phyloP scores from a whole-genome alignment of 1,284 basidiomycete genomes.

The Amylostereum areolatum region DNA sequence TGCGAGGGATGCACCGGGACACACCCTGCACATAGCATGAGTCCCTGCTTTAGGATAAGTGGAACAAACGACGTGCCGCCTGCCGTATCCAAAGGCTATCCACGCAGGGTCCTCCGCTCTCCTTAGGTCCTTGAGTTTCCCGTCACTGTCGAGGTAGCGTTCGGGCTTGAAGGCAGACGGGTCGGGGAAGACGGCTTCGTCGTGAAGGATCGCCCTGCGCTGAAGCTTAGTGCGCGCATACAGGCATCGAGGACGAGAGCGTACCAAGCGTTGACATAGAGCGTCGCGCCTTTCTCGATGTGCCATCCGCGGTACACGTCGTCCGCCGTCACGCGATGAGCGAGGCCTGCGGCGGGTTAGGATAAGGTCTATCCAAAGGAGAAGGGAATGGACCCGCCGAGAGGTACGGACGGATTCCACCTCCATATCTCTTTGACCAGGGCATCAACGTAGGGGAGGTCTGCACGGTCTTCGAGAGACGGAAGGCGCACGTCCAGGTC shows the following conservation, averaged over 20 bases:
- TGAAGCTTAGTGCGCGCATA: not conserved
- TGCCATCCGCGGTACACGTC: slow-evolving; percentile 20
- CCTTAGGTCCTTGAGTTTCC: slow-evolving; percentile 10
- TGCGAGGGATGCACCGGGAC: slow-evolving; percentile 28
- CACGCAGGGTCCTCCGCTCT: slow-evolving; percentile 15
- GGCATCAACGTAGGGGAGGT: slow-evolving; percentile 29
- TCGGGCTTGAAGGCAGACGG: slow-evolving; percentile 20
- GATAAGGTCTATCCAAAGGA: no score
- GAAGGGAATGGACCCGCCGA: slow-evolving; percentile 10
- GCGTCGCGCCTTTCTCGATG: slow-evolving; percentile 22
- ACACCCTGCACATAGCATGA: slow-evolving; percentile 15
- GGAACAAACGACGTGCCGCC: slow-evolving; percentile 13
- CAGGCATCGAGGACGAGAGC: not conserved
- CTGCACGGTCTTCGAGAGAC: slow-evolving; percentile 21
- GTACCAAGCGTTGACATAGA: slow-evolving; percentile 31
- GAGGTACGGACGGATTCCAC: slow-evolving; percentile 25
- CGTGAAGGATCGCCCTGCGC: slow-evolving; percentile 24
- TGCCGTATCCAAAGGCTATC: slow-evolving; percentile 20
- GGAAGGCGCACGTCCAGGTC: slow-evolving; percentile 21
- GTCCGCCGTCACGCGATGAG: slow-evolving; percentile 23
- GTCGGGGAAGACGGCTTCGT: slow-evolving; percentile 18
- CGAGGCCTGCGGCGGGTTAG: slow-evolving; percentile 11
- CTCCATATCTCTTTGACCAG: slow-evolving; percentile 29
- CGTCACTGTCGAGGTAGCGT: slow-evolving; percentile 15
- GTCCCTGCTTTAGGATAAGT: not conserved